Evolutionary conservation across 31 red algal species (phyloP), one percentile per base, ranked within the genome.

Genomic region (Odonthalia washingtoniensis): DNA sequence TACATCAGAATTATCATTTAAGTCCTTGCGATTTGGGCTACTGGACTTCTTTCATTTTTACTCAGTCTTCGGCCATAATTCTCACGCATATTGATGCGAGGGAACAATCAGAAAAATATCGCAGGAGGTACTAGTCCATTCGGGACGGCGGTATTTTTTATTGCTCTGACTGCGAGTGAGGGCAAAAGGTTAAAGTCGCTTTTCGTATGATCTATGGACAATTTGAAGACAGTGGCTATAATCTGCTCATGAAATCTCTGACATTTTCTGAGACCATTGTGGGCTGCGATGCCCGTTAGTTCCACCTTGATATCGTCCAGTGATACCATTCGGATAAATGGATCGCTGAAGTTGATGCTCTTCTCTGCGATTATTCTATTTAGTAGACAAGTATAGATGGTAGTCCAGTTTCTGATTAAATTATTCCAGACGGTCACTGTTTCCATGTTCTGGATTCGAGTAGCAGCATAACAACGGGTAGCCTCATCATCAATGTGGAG

Each of bases 351-450:
- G 9, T 26, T 27, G 39, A 60, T 62, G 46, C 75, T 57, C 68
- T 80, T 44, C 34, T 80, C 85, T 4, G 80, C 60, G 5, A 18
- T 3, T 30, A 88, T 88, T 4, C 21, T 12, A 32, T 88, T 63
- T 4, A 75, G 85, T 12, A 88, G 6, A 14, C 85, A 74, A 9
- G 75, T 88, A 75, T 80, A 88, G 27, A 88, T 43, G 26, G 34
- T 26, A 5, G 62, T 26, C 85, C 85, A 88, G 9, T 9, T 14
- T 9, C 21, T 46, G 1, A 90, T 63, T 18, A 77, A 5, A 0
- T 3, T 12, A 64, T 18, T 16, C 40, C 73, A 78, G 35, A 88
- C 40, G 12, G 0, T 41, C 17, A 36, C 14, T 21, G 61, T 69
- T 24, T 3, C 5, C 5, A 85, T 64, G 67, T 85, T 30, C 40